These are phyloP conservation scores for Carpinus fangiana DNA, from an alignment of 306 rosid genomes.

Conservation along the genomic window DNA sequence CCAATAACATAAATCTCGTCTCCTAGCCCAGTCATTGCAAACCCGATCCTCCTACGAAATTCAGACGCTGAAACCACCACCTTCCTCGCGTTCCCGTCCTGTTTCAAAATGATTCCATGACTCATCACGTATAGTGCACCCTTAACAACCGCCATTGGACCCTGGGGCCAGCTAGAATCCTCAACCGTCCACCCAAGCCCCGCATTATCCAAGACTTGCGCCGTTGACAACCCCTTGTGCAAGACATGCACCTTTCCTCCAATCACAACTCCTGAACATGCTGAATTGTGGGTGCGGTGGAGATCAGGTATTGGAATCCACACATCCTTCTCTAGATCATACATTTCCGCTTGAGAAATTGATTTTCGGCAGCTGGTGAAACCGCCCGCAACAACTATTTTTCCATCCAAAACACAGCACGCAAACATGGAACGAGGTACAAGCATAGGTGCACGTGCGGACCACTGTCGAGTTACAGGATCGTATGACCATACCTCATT, in stretches of 20 bases:
- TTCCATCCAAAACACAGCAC: slow-evolving; percentile 88
- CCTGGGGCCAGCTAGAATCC: slow-evolving; percentile 84
- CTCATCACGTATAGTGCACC: slow-evolving; percentile 85
- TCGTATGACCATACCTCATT: slow-evolving; percentile 97
- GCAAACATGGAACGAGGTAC: slow-evolving; percentile 98
- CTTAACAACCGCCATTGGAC: slow-evolving; percentile 81
- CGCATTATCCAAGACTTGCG: slow-evolving; percentile 72
- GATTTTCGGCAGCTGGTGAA: slow-evolving; percentile 93
- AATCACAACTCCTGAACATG: slow-evolving; percentile 86
- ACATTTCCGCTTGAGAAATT: slow-evolving; percentile 90
- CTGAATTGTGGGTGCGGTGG: slow-evolving; percentile 84
- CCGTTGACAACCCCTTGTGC: slow-evolving; percentile 88
- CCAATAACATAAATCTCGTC: slow-evolving; percentile 82
- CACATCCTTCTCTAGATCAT: slow-evolving; percentile 78
- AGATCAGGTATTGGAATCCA: slow-evolving; percentile 89
- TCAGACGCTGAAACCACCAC: slow-evolving; percentile 70
- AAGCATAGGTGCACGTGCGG: slow-evolving; percentile 77
- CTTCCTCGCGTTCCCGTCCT: slow-evolving; percentile 53
- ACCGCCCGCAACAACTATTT: slow-evolving; percentile 93
- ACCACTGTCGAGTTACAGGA: slow-evolving; percentile 78
- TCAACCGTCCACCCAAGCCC: slow-evolving; percentile 71
- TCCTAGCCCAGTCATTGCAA: slow-evolving; percentile 74
- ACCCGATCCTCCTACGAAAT: slow-evolving; percentile 79
- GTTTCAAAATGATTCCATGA: slow-evolving; percentile 65
- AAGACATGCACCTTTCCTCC: slow-evolving; percentile 81